Conservation (phyloP, 139 green algal genomes). For the Marvania coccoides region DNA sequence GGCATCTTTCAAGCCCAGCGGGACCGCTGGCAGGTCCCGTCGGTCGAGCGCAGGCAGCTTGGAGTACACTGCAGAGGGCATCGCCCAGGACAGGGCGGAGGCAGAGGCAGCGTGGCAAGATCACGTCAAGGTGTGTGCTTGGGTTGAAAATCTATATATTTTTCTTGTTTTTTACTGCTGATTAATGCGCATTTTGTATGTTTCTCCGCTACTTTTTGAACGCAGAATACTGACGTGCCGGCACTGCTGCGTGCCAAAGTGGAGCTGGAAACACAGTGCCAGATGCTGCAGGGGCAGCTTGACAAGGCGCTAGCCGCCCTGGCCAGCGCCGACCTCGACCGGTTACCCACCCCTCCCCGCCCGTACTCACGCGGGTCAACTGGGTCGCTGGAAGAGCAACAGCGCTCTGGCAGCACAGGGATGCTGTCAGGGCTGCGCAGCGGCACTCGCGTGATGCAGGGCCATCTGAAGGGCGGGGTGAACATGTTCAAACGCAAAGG, state of each 20-base stretch:
- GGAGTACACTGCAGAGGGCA: background rate
- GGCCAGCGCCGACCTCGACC: too few relatives aligned
- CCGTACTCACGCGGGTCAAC: too few relatives aligned
- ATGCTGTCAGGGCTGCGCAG: too few relatives aligned
- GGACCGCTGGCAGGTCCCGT: background rate
- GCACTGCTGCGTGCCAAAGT: conserved; percentile 21
- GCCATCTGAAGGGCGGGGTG: too few relatives aligned
- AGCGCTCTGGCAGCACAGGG: background rate
- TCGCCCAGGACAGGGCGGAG: conserved; percentile 3
- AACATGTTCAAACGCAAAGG: too few relatives aligned
- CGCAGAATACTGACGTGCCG: conserved; percentile 17
- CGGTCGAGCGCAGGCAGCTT: background rate
- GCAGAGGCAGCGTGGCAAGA: conserved; percentile 18
- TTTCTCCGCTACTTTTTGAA: background rate
- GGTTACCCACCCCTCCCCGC: background rate
- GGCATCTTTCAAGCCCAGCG: background rate
- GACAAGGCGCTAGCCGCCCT: conserved; percentile 17
- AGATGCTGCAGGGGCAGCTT: conserved; percentile 43
- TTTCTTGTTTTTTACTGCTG: background rate
- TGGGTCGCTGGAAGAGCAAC: background rate
- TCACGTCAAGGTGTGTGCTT: conserved; percentile 7
- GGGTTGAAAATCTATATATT: background rate
- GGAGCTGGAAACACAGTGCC: conserved; percentile 33
- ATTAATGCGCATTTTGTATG: background rate
- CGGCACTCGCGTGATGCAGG: too few relatives aligned